Conservation (phyloP, 441 rosid species). For the Gossypium trilobum region DNA sequence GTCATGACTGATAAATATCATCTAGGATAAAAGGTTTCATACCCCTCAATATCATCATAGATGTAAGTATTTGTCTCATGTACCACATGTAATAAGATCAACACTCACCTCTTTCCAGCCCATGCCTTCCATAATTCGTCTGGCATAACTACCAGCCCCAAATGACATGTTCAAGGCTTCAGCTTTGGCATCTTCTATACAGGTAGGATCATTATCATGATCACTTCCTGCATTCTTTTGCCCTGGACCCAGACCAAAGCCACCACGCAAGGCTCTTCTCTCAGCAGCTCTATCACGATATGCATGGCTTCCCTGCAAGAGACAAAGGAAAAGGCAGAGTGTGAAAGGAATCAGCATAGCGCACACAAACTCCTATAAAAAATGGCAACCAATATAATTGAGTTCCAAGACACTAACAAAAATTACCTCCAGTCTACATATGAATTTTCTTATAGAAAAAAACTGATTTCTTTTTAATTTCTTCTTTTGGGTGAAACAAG, state of each 20-base stretch:
- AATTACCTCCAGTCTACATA: neutral
- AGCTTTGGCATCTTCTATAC: conserved; percentile 50
- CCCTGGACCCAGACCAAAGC: conserved; percentile 83
- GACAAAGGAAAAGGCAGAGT: neutral
- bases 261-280: conserved; percentile 73
- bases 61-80: neutral
- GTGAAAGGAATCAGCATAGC: neutral
- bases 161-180: conserved; percentile 61
- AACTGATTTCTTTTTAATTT: neutral
- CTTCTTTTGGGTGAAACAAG: neutral
- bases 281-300: conserved; percentile 93
- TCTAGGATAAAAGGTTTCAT: neutral
- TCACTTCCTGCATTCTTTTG: conserved; percentile 36
- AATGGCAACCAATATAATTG: neutral
- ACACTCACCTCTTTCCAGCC: conserved; percentile 81
- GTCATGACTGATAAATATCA: neutral
- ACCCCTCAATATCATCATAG: neutral
- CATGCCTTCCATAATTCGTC: conserved; percentile 70
- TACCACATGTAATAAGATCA: neutral
- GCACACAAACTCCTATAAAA: neutral
- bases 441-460: neutral
- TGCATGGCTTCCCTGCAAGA: conserved; percentile 30
- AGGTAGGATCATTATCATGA: conserved; percentile 21
- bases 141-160: conserved; percentile 73
- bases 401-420: neutral